These are phyloP conservation scores for Cochlearia excelsa DNA, from an alignment of 345 rosid genomes.

Conservation along the genomic window DNA sequence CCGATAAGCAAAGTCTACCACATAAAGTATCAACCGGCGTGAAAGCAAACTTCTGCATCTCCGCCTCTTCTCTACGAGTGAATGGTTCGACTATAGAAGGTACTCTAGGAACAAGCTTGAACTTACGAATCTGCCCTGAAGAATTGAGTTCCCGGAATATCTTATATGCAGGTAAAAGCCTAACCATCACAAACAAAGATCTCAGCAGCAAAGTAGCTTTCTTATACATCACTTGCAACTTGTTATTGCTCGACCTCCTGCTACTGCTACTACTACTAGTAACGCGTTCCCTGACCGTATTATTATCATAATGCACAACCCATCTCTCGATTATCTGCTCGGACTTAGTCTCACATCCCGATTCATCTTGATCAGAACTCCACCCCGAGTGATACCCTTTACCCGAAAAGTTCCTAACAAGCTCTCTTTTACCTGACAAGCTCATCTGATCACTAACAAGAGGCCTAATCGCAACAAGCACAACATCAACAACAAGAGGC, in stretches of 20 bases:
- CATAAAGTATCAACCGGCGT: conserved; percentile 76
- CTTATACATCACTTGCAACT: conserved; percentile 64
- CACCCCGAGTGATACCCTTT: conserved; percentile 50
- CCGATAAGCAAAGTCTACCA: conserved; percentile 88
- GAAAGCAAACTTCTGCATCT: conserved; percentile 79
- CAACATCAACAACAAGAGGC: conserved; percentile 80
- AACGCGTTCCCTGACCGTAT: conserved; percentile 53
- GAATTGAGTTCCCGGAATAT: conserved; percentile 75
- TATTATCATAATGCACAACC: conserved; percentile 75
- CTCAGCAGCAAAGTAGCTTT: conserved; percentile 76
- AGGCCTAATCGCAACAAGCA: conserved; percentile 55
- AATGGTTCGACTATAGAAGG: conserved; percentile 80
- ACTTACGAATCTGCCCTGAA: conserved; percentile 55
- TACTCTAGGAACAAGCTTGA: conserved; percentile 68
- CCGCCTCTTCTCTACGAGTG: conserved; percentile 75
- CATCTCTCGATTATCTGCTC: conserved; percentile 91
- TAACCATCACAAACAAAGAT: conserved; percentile 73
- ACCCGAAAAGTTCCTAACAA: conserved; percentile 47
- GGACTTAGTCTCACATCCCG: conserved; percentile 46
- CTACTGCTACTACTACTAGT: conserved; percentile 33
- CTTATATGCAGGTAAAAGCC: conserved; percentile 91
- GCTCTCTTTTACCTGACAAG: conserved; percentile 46
- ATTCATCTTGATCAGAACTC: conserved; percentile 67
- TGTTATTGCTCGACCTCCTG: conserved; percentile 60
- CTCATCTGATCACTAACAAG: conserved; percentile 48